Percentiles rank a stretch among this genome's conserved stretches.
phyloP scores from a whole-genome alignment of 1,284 basidiomycete species.

The Sporisorium sorghi region DNA sequence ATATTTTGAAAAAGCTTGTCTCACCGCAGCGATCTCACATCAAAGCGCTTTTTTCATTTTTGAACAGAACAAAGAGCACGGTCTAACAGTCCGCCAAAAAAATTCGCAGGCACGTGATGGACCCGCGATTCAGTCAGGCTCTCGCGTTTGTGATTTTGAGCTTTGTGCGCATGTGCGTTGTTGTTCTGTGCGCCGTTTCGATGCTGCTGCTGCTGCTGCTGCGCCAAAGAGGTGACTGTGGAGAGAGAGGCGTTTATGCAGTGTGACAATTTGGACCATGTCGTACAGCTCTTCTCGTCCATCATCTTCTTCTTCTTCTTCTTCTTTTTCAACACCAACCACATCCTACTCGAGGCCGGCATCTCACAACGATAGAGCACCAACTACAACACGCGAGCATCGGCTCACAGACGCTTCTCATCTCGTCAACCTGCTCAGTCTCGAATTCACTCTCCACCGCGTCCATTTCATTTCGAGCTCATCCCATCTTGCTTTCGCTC shows the following conservation, averaged over 20 bases:
- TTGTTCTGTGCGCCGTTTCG: no score
- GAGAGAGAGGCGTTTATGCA: slow-evolving; percentile 5
- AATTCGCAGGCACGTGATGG: slow-evolving; percentile 12
- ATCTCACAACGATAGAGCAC: not conserved
- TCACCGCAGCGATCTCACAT: no score
- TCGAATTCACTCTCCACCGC: not conserved
- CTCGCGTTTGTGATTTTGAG: slow-evolving; percentile 14
- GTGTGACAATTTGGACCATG: not conserved
- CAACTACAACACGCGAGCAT: not conserved
- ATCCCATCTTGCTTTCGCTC: slow-evolving; percentile 4
- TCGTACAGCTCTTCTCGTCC: not conserved
- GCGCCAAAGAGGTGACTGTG: slow-evolving; percentile 7
- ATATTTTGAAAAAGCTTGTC: no score
- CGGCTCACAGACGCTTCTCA: not conserved
- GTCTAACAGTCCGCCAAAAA: not conserved
- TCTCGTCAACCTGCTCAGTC: not conserved
- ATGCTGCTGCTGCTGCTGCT: slow-evolving; percentile 2
- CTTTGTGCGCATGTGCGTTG: slow-evolving; percentile 1
- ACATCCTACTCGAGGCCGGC: not conserved
- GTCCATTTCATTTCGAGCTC: slow-evolving; percentile 23
- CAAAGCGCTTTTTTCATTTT: not conserved
- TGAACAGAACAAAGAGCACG: not conserved
- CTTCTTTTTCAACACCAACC: slow-evolving; percentile 1
- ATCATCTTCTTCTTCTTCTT: not conserved
- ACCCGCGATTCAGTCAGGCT: slow-evolving; percentile 12